phyloP scores from a whole-genome alignment of 306 rosid genomes.

The cucumber (Cucumis sativus) region DNA sequence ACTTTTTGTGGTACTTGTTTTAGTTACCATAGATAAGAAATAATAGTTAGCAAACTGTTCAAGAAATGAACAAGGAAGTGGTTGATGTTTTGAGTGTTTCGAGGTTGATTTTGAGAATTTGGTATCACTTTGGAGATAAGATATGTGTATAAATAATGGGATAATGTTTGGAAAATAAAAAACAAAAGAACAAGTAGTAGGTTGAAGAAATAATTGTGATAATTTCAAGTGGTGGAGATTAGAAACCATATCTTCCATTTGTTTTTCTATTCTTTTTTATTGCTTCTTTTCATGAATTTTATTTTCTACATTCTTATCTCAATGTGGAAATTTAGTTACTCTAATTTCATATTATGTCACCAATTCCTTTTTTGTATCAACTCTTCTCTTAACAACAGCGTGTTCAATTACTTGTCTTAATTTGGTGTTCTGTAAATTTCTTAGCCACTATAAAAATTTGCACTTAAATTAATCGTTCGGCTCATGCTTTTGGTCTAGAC shows the following conservation, averaged over 20 bases:
- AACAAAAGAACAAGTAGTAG: not conserved
- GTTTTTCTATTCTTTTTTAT: too few species aligned
- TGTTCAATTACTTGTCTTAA: too few species aligned
- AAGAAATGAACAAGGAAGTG: too few species aligned
- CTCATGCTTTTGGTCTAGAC: too few species aligned
- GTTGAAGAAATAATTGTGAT: not conserved
- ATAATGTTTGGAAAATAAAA: not conserved
- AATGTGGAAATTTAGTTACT: not conserved
- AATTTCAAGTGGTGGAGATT: not conserved
- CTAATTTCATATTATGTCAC: too few species aligned
- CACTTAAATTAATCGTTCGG: too few species aligned
- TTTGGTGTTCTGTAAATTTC: too few species aligned
- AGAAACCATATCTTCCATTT: not conserved
- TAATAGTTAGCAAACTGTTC: too few species aligned
- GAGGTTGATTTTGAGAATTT: not conserved
- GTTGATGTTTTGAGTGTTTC: not conserved
- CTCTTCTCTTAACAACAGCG: not conserved
- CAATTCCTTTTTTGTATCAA: too few species aligned
- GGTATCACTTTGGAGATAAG: not conserved
- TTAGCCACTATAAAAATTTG: too few species aligned
- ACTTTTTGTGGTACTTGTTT: too few species aligned
- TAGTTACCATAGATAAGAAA: too few species aligned
- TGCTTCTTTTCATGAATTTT: not conserved
- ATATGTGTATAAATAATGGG: not conserved
- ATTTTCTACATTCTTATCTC: not conserved